Conservation (phyloP, 176 grass and related monocot genomes). For the Ensete ventricosum region DNA sequence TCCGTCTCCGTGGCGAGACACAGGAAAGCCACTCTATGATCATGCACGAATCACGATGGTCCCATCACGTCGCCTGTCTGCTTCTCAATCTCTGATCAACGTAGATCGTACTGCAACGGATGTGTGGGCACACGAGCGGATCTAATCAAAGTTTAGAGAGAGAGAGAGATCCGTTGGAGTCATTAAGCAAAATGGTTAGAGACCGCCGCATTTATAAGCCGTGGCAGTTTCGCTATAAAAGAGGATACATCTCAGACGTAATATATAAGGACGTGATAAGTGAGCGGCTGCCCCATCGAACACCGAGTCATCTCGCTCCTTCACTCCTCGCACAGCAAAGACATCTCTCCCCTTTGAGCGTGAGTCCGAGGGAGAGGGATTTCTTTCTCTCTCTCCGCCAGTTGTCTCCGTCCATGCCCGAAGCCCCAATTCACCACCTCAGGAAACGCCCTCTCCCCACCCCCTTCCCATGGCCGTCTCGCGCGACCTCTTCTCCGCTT, state of each 20-base stretch:
- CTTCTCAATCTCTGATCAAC: too few relatives aligned
- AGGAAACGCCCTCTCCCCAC: not conserved
- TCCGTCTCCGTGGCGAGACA: too few relatives aligned
- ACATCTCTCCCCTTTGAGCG: constrained; percentile 2
- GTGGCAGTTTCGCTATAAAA: too few relatives aligned
- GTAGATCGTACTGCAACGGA: too few relatives aligned
- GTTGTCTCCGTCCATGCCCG: constrained; percentile 27
- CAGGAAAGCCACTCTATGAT: not conserved
- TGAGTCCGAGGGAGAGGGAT: not conserved
- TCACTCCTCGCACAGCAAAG: constrained; percentile 34
- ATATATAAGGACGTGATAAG: not conserved
- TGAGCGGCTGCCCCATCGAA: not conserved
- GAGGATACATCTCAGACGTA: not conserved
- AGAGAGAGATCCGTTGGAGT: too few relatives aligned
- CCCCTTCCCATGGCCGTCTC: not conserved
- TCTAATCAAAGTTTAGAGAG: too few relatives aligned
- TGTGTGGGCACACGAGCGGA: too few relatives aligned
- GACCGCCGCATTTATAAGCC: too few relatives aligned
- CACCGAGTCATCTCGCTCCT: not conserved
- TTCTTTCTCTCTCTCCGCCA: constrained; percentile 20
- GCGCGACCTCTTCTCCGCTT: constrained; percentile 6
- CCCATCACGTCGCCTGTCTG: too few relatives aligned
- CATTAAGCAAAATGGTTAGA: too few relatives aligned
- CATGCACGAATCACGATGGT: not conserved
- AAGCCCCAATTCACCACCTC: not conserved